A percentile compares a stretch with the other conserved stretches of the same genome.
Conservation (phyloP, 2,329 filamentous ascomycete species). For the Xylariaceae sp. region DNA sequence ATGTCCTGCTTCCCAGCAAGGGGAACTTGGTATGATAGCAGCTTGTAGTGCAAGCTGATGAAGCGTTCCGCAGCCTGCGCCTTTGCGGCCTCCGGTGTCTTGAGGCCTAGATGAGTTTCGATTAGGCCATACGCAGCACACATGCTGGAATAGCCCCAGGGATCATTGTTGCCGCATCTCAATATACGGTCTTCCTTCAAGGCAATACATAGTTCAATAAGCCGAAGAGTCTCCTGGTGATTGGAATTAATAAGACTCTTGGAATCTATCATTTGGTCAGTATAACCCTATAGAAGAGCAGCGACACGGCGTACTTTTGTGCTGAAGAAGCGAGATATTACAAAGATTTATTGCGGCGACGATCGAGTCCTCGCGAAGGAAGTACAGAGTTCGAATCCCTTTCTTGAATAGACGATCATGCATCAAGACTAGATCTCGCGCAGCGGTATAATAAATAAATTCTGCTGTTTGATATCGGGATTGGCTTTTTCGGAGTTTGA, state of each 20-base stretch:
- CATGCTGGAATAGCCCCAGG: conserved; percentile 60
- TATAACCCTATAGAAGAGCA: background rate
- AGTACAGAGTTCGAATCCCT: conserved; percentile 54
- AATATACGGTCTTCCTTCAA: conserved; percentile 58
- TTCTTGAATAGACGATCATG: conserved; percentile 56
- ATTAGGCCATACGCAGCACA: conserved; percentile 55
- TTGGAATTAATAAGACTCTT: conserved; percentile 60
- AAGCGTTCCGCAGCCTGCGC: conserved; percentile 55
- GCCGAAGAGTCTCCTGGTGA: conserved; percentile 53
- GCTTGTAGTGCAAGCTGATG: conserved; percentile 52
- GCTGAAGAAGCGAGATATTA: conserved; percentile 57
- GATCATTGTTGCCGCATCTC: conserved; percentile 58
- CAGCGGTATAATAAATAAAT: conserved; percentile 58
- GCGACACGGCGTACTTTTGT: conserved; percentile 34
- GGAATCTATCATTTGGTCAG: conserved; percentile 37
- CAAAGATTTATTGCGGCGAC: conserved; percentile 57
- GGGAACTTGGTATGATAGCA: conserved; percentile 50
- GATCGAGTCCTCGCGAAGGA: conserved; percentile 55
- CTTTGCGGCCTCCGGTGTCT: conserved; percentile 53
- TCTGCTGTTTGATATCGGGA: conserved; percentile 59
- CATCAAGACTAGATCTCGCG: conserved; percentile 56
- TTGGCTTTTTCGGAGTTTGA: conserved; percentile 54
- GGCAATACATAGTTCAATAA: conserved; percentile 56
- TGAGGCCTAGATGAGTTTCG: conserved; percentile 54
- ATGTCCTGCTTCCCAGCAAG: conserved; percentile 34